Evolutionary conservation across 1,139 yeast genomes (phyloP).

Genomic region (Debaryomyces psychrophilus): DNA sequence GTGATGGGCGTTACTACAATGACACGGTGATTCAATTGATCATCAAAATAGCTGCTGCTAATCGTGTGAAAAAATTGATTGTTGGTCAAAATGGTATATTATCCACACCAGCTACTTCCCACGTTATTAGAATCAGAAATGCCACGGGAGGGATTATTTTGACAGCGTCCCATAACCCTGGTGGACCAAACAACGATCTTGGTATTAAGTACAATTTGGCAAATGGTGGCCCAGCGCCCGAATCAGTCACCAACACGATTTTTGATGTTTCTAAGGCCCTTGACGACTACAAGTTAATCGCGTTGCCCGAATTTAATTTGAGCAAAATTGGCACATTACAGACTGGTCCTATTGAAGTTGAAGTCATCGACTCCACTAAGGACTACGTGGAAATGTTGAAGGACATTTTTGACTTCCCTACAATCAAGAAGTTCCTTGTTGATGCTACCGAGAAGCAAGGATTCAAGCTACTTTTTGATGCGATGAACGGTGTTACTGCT

Average conservation of each 20-base stretch:
- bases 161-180: constrained; percentile 99
- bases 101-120: constrained; percentile 96
- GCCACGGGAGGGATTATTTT: constrained; percentile 95
- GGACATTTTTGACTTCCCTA: constrained; percentile 83
- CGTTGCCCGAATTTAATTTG: constrained; percentile 65
- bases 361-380: constrained; percentile 78
- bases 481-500: constrained; percentile 94
- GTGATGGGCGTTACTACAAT: constrained; percentile 95
- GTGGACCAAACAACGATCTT: constrained; percentile 90
- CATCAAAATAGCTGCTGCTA: constrained; percentile 84
- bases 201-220: constrained; percentile 95
- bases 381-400: constrained; percentile 81
- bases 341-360: constrained; percentile 63
- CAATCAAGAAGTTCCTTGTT: constrained; percentile 71
- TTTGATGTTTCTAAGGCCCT: constrained; percentile 68
- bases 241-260: constrained; percentile 85
- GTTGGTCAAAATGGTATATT: constrained; percentile 87
- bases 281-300: constrained; percentile 58
- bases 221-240: constrained; percentile 99
- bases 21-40: constrained; percentile 80
- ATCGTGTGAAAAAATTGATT: constrained; percentile 82
- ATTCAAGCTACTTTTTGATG: constrained; percentile 83
- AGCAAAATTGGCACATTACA: constrained; percentile 55
- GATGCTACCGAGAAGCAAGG: constrained; percentile 46
- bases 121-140: constrained; percentile 73